Evolutionary conservation across 2,329 filamentous ascomycete species (phyloP), one percentile per base, ranked within the genome.

Genomic region (Aureobasidium sp.): DNA sequence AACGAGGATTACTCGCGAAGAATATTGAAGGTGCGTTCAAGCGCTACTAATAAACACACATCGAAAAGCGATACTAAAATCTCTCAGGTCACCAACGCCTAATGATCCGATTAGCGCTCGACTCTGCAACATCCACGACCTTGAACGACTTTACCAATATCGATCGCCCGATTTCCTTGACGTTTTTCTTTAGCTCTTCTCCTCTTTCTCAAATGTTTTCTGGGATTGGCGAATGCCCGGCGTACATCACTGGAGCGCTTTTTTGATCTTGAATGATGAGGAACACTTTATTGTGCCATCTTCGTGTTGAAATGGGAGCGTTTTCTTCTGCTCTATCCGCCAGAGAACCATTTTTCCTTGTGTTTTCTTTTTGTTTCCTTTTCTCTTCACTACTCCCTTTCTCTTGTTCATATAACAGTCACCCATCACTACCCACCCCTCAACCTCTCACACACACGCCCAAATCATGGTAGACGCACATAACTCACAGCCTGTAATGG

Each of bases 1-100:
- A 95, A 97, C 76, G 86, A 96, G 76, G 93, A 97, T 75, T 97
- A 96, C 78, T 97, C 93, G 65, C 86, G 93, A 77, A 89, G 90
- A 77, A 97, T 97, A 76, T 83, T 97, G 72, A 90, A 95, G 85
- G 93, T 96, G 82, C 67, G 84, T 36, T 21, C 21, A 21, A 21
- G 21, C 21, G 21, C 21, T 21, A 21, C 21, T 21, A 21, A 21
- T 21, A 21, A 21, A 21, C 21, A 21, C 21, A 37, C 51, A 11
- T 78, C 49, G 36, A 39, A 16, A 45, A 34, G 25, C 21, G 16
- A 27, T 36, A 51, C 60, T 61, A 27, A 61, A 42, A 48, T 41
- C 14, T 45, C 25, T 25, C 34, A 66, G 65, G 65, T 66, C 39
- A 64, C 64, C 41, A 66, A 66, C 50, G 53, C 64, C 60, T 47